Base-by-base conservation (phyloP, 75 land plant species). In the Azolla pinnata region DNA sequence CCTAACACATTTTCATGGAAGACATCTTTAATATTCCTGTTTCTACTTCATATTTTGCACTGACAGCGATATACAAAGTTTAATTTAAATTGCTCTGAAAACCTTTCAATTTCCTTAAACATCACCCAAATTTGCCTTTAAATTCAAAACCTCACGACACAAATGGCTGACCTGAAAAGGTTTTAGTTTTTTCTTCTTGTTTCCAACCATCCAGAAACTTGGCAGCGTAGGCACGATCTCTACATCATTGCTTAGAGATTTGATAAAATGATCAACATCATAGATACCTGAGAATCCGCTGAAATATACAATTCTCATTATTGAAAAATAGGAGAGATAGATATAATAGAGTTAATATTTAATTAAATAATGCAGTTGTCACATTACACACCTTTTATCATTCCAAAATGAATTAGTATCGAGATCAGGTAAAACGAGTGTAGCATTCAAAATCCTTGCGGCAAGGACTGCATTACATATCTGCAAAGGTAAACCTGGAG, bases 401-500 rank as follows among this genome's bases (percentile, higher is more conserved):
- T 75, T 82, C 97, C 95, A 92, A 55, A 83, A 92, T 59, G 96
- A 88, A 68, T 92, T 92, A 7, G 97, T 80, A 75, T 92, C 97
- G 65, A 88, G 69, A 54, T 83, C 96, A 56, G 97, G 97, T 63
- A 92, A 64, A 34, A 92, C 84, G 27, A 92, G 83, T 17, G 96
- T 88, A 18, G 97, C 96, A 73, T 92, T 88, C 96, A 92, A 83
- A 27, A 92, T 85, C 49, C 97, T 60, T 25, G 97, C 97, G 58
- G 96, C 96, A 69, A 92, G 88, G 58, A 92, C 96, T 19, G 97
- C 97, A 83, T 92, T 92, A 52, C 97, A 92, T 49, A 90, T 87
- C 97, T 90, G 63, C 10, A 70, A 66, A 21, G 35, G 25, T 17
- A 31, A 9, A n/a, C n/a, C n/a, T n/a, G n/a, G n/a, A n/a, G n/a